Conservation (phyloP, 2,329 filamentous ascomycete species). For the Tolypocladium ophioglossoides region DNA sequence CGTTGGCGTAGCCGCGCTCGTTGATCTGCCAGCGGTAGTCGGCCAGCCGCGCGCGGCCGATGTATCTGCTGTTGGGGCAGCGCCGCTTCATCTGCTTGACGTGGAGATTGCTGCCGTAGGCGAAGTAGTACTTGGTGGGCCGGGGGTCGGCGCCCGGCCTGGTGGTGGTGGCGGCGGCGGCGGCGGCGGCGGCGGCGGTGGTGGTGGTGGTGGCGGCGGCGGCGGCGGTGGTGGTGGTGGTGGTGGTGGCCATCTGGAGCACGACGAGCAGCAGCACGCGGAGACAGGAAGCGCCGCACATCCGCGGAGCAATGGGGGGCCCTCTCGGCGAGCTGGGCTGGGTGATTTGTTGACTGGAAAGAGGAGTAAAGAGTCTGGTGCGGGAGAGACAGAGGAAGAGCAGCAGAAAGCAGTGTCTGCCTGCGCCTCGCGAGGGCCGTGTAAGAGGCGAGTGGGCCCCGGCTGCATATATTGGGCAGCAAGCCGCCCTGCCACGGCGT, state of each 20-base stretch:
- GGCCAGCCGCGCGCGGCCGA: constrained; percentile 26
- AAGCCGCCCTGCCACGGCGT: constrained; percentile 3
- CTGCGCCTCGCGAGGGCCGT: not conserved
- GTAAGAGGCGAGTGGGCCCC: constrained; percentile 2
- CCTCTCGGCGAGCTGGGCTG: not conserved
- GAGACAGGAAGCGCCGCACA: not conserved
- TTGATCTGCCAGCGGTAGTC: constrained; percentile 36
- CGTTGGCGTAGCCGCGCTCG: constrained; percentile 34
- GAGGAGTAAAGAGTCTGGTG: not conserved
- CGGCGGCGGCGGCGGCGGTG: too few relatives aligned
- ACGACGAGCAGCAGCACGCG: not conserved
- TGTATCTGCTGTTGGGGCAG: constrained; percentile 29
- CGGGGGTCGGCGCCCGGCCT: constrained; percentile 5
- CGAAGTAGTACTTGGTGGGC: constrained; percentile 29
- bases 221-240: not conserved
- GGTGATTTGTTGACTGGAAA: not conserved
- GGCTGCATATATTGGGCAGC: constrained; percentile 13
- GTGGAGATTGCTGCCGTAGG: constrained; percentile 35
- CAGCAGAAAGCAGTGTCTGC: not conserved
- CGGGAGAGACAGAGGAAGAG: not conserved
- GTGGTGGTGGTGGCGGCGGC: not conserved
- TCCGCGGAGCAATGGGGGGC: not conserved
- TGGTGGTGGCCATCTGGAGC: constrained; percentile 9
- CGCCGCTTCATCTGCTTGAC: constrained; percentile 32
- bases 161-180: not conserved